Percentiles rank a stretch among this genome's conserved stretches.
phyloP scores from a whole-genome alignment of 345 rosid genomes.

The Iberis pinnata region DNA sequence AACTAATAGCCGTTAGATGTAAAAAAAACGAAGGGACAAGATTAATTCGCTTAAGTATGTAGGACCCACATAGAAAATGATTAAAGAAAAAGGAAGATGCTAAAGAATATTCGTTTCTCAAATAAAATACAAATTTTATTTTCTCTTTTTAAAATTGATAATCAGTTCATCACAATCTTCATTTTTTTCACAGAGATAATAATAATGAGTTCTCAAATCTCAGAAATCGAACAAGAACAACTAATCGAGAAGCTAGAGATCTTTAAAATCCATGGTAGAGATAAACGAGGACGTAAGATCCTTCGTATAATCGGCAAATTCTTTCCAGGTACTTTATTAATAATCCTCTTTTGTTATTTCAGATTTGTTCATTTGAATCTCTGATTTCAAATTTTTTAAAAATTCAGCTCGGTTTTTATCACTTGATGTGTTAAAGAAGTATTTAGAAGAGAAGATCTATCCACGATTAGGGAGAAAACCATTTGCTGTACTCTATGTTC shows the following conservation, averaged over 20 bases:
- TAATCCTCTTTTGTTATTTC: not conserved
- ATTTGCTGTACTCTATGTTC: conserved; percentile 54
- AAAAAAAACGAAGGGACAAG: too few species aligned
- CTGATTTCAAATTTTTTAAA: not conserved
- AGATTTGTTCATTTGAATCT: not conserved
- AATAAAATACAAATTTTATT: conserved; percentile 1
- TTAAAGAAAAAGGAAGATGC: conserved; percentile 34
- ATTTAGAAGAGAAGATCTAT: conserved; percentile 47
- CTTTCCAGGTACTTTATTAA: conserved; percentile 67
- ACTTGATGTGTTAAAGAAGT: conserved; percentile 41
- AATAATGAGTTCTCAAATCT: conserved; percentile 25
- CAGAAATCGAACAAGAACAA: conserved; percentile 36
- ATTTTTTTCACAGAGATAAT: conserved; percentile 1
- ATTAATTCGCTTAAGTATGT: too few species aligned
- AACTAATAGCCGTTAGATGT: too few species aligned
- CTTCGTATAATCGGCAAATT: conserved; percentile 51
- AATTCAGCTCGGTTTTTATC: conserved; percentile 45
- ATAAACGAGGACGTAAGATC: conserved; percentile 59
- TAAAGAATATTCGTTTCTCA: conserved; percentile 10
- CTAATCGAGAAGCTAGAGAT: conserved; percentile 48
- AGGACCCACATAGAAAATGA: not conserved
- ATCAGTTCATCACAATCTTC: not conserved
- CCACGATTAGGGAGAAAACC: conserved; percentile 47
- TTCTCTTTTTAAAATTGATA: not conserved
- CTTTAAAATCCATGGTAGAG: conserved; percentile 71